phyloP scores from a whole-genome alignment of 1,284 basidiomycete genomes.

The Mycena sp. region DNA sequence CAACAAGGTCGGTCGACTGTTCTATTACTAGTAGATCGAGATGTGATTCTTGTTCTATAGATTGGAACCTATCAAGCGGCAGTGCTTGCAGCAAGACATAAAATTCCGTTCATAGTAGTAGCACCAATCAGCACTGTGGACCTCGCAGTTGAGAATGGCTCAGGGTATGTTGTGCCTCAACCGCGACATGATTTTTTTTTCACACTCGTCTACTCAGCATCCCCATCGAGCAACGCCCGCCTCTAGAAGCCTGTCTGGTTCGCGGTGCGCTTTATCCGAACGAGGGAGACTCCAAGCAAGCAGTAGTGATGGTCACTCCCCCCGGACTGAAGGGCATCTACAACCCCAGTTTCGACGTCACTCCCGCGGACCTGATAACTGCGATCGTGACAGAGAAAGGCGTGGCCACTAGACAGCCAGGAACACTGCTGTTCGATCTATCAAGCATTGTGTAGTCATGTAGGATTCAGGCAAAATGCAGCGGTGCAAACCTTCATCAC shows the following conservation, averaged over 20 bases:
- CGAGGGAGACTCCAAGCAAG: slow-evolving; percentile 60
- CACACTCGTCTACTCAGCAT: slow-evolving; percentile 63
- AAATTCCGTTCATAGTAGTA: slow-evolving; percentile 89
- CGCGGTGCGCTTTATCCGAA: slow-evolving; percentile 77
- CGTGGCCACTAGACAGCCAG: slow-evolving; percentile 72
- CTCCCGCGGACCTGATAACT: slow-evolving; percentile 83
- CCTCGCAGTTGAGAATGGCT: slow-evolving; percentile 77
- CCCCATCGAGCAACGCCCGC: slow-evolving; percentile 90
- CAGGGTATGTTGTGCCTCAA: slow-evolving; percentile 58
- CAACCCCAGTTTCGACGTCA: slow-evolving; percentile 95
- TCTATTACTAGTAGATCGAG: slow-evolving; percentile 1
- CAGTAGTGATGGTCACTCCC: slow-evolving; percentile 80
- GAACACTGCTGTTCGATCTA: slow-evolving; percentile 41
- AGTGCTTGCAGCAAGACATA: slow-evolving; percentile 85
- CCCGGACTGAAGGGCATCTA: slow-evolving; percentile 75
- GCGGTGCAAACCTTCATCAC: too few relatives aligned
- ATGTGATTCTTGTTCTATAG: slow-evolving; percentile 46
- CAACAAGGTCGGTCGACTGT: slow-evolving; percentile 73
- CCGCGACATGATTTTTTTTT: neutral
- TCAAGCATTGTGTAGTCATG: neutral
- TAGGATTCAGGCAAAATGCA: neutral
- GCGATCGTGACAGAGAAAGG: slow-evolving; percentile 94
- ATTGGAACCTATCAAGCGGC: slow-evolving; percentile 94
- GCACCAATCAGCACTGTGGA: slow-evolving; percentile 93
- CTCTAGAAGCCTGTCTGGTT: slow-evolving; percentile 87